phyloP scores from a whole-genome alignment of 2,329 filamentous ascomycete species.

The Mollisiaceae sp. region DNA sequence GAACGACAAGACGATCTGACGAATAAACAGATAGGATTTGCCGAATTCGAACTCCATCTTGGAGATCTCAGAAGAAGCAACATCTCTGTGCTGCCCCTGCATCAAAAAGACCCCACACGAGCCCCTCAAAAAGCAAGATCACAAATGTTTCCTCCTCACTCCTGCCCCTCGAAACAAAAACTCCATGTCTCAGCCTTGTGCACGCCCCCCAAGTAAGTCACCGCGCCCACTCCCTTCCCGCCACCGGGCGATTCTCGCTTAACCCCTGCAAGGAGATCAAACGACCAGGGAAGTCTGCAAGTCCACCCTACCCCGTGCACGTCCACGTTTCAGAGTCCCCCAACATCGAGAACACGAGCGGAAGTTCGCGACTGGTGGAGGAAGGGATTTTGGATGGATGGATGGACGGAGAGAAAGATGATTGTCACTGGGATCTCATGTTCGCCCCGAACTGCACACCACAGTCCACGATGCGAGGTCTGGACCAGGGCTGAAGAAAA shows the following conservation, averaged over 20 bases:
- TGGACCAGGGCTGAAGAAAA: neutral
- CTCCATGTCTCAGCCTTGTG: constrained; percentile 8
- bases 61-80: constrained; percentile 5
- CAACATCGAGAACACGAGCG: neutral
- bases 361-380: neutral
- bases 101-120: neutral
- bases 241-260: neutral
- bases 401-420: neutral
- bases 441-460: neutral
- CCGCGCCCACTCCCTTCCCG: no score
- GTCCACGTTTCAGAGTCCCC: neutral
- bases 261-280: constrained; percentile 1
- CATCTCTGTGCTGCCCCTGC: neutral
- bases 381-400: neutral
- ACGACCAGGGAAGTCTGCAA: neutral
- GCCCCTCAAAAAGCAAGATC: neutral
- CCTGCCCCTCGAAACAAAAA: constrained; percentile 9
- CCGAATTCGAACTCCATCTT: neutral
- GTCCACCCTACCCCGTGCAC: constrained; percentile 2
- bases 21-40: neutral
- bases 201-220: neutral
- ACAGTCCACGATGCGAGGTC: neutral
- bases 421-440: neutral
- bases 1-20: neutral
- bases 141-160: constrained; percentile 4